Conservation (phyloP, 169 alveolate genomes). For the Plasmodium fragile region DNA sequence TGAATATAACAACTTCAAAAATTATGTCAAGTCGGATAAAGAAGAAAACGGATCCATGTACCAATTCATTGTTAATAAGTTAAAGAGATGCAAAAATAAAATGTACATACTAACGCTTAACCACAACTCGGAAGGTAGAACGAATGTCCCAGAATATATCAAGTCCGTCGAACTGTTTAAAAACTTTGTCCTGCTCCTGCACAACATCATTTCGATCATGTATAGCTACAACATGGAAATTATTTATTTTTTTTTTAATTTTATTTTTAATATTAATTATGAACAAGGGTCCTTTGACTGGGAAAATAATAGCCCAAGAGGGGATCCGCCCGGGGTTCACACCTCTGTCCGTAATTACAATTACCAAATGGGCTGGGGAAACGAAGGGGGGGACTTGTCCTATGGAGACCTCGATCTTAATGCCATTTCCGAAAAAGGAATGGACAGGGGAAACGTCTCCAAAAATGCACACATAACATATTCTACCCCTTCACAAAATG, state of each 20-base stretch:
- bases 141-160: background rate
- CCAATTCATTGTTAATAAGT: slow-evolving; percentile 42
- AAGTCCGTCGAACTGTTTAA: slow-evolving; percentile 40
- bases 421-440: background rate
- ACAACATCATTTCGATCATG: slow-evolving; percentile 58
- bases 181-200: slow-evolving; percentile 48
- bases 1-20: slow-evolving; percentile 31
- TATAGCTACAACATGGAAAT: slow-evolving; percentile 63
- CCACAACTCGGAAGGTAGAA: background rate
- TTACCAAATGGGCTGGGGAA: background rate
- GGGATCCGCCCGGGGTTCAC: background rate
- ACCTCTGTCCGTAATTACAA: background rate
- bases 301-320: background rate
- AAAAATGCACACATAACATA: background rate
- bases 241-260: slow-evolving; percentile 43
- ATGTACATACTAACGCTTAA: slow-evolving; percentile 30
- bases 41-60: slow-evolving; percentile 13
- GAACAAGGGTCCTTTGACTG: background rate
- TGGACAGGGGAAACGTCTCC: background rate
- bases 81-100: slow-evolving; percentile 19
- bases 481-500: background rate
- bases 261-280: slow-evolving; percentile 50
- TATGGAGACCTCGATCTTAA: background rate
- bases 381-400: background rate
- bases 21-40: slow-evolving; percentile 1